Conservation (phyloP, 805 yeast species). For the Candida multigemmis region DNA sequence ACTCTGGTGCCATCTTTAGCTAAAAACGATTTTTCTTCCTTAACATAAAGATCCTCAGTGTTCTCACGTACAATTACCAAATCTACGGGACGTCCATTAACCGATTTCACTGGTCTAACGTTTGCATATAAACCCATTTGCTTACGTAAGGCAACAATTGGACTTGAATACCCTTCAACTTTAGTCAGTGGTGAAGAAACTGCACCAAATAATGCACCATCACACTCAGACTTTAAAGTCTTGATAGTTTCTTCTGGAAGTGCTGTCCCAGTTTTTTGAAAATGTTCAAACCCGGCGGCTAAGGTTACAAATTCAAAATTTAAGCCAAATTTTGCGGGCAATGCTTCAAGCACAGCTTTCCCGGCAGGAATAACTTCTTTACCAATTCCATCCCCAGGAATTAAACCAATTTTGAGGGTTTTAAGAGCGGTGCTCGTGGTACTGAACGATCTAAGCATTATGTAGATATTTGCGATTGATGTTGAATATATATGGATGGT, state of each 20-base stretch:
- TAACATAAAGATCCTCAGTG: constrained; percentile 95
- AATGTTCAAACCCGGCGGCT: constrained; percentile 91
- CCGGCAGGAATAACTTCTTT: constrained; percentile 98
- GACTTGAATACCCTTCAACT: constrained; percentile 95
- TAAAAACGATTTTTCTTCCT: constrained; percentile 75
- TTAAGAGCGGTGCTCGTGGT: constrained; percentile 20
- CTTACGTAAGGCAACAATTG: constrained; percentile 97
- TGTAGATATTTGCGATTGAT: no score
- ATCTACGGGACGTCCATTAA: constrained; percentile 84
- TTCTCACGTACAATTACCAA: constrained; percentile 98
- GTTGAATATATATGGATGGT: no score
- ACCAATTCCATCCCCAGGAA: constrained; percentile 99
- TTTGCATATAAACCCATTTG: constrained; percentile 91
- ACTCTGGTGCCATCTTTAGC: constrained; percentile 77
- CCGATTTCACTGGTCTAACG: constrained; percentile 95
- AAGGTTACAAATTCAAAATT: constrained; percentile 80
- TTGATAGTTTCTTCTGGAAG: constrained; percentile 89
- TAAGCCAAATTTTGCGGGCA: constrained; percentile 69
- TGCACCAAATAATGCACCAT: constrained; percentile 97
- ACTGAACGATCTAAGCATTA: no score
- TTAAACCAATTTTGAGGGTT: constrained; percentile 48
- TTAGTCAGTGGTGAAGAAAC: constrained; percentile 91
- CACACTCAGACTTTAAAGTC: constrained; percentile 69
- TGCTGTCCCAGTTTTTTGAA: constrained; percentile 92
- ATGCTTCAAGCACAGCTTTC: constrained; percentile 70